Evolutionary conservation across 2,329 filamentous ascomycete species (phyloP).

Genomic region (Ophiostoma perfectum): DNA sequence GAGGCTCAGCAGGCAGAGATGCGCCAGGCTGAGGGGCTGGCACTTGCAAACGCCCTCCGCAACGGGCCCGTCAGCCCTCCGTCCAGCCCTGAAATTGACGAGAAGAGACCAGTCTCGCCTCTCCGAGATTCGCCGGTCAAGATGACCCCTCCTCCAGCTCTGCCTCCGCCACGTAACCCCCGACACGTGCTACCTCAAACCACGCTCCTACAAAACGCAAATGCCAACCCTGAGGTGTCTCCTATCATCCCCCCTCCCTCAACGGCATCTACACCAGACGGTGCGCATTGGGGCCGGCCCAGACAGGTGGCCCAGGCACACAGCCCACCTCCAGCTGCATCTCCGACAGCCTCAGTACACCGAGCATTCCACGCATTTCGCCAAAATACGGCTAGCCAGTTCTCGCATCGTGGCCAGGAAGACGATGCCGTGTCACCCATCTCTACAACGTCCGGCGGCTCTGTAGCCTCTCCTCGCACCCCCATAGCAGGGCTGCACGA

Average conservation of each 20-base stretch:
- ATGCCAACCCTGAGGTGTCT: constrained; percentile 16
- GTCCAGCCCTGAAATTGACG: constrained; percentile 27
- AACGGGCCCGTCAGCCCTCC: constrained; percentile 31
- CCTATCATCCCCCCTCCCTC: constrained; percentile 19
- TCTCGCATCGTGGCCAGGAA: constrained; percentile 28
- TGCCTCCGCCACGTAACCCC: constrained; percentile 22
- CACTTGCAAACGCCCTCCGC: constrained; percentile 49
- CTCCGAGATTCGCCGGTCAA: constrained; percentile 16
- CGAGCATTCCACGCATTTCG: constrained; percentile 29
- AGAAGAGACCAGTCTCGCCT: constrained; percentile 17
- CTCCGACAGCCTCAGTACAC: constrained; percentile 27
- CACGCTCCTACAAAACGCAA: background rate
- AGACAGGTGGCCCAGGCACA: constrained; percentile 31
- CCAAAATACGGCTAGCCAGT: constrained; percentile 29
- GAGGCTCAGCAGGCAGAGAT: constrained; percentile 56
- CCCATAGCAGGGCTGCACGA: constrained; percentile 35
- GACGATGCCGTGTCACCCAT: constrained; percentile 14
- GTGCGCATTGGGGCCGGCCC: constrained; percentile 23
- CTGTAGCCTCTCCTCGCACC: constrained; percentile 17
- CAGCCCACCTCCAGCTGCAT: constrained; percentile 37
- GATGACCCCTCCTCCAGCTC: constrained; percentile 11
- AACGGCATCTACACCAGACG: constrained; percentile 18
- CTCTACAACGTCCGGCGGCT: constrained; percentile 14
- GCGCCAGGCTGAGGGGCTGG: constrained; percentile 55
- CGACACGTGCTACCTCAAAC: constrained; percentile 10